Base-by-base conservation (phyloP, 129 eudicot species). In the Arctium lappa region DNA sequence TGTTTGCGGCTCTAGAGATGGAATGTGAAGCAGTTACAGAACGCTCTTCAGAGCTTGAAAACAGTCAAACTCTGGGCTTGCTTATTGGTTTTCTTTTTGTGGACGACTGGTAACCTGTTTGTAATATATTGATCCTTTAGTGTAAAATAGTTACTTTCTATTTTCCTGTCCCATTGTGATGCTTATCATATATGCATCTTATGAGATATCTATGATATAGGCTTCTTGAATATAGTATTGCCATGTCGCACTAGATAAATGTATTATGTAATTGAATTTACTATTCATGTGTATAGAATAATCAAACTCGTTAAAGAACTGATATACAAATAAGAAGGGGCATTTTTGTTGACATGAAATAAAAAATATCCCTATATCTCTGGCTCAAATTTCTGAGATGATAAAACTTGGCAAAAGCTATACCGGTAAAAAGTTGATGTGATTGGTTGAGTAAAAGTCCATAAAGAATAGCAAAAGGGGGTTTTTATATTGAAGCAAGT, bases 71-170 rank as follows among this genome's bases (percentile, higher is more conserved):
- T 69, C 81, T 96, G 83, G 99, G 99, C 72, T 87, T 96, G 79
- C 92, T 96, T 63, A 83, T 89, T 87, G 99, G 99, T 63, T 96
- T 93, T 77, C 99, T 96, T 82, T 86, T 82, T 60, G 98, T 96
- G 48, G 91, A 90, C 84, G 99, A 96, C 86, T 96, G 99, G 99
- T 96, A 86, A 90, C 83, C 66, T 85, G 70, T 78, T 46, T 75
- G 9, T 72, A 37, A 48, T n/a, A 29, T 83, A 5, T 72, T 63
- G 77, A 56, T 69, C 72, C n/a, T 40, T 9, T 66, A 39, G 42
- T 32, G 50, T 6, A 48, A 30, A 72, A 34, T 46, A 37, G 29
- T 75, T 69, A 34, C 66, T 8, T 74, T 82, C 15, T 66, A 81
- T 60, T 5, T 40, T 6, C 16, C 3, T 65, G 16, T 74, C 56